Conservation (phyloP, 2,329 filamentous ascomycete species). For the Calonectria montana region DNA sequence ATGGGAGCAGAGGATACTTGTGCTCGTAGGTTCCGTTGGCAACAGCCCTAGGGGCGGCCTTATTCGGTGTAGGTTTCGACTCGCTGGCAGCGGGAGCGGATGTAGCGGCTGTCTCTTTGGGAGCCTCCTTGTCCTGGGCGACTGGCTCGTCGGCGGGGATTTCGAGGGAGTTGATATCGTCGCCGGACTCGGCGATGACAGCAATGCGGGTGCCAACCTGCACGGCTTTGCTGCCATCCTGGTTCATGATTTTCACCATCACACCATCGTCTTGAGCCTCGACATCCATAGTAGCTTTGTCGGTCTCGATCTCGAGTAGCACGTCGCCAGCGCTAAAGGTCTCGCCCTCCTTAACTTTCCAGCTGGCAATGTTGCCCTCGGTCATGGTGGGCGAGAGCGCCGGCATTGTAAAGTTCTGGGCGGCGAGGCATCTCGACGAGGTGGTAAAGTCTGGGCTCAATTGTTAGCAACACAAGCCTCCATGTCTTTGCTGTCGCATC, state of each 20-base stretch:
- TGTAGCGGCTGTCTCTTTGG: constrained; percentile 51
- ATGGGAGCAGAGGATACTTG: constrained; percentile 81
- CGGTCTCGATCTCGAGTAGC: constrained; percentile 91
- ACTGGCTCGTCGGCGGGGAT: constrained; percentile 77
- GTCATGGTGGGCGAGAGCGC: constrained; percentile 94
- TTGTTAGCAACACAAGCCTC: constrained; percentile 25
- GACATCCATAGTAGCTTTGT: constrained; percentile 95
- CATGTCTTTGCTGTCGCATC: not conserved
- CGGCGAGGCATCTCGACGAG: constrained; percentile 72
- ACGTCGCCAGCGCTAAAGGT: constrained; percentile 86
- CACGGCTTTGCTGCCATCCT: constrained; percentile 79
- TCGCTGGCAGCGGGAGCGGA: constrained; percentile 42
- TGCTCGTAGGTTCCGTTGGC: constrained; percentile 69
- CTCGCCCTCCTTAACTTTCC: constrained; percentile 90
- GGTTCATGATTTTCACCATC: constrained; percentile 82
- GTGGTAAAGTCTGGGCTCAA: constrained; percentile 69
- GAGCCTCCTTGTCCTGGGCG: constrained; percentile 75
- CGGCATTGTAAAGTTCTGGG: constrained; percentile 91
- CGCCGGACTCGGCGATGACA: constrained; percentile 83
- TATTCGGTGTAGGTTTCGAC: constrained; percentile 50
- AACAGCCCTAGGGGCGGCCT: constrained; percentile 49
- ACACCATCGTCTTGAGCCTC: constrained; percentile 92
- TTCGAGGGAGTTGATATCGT: constrained; percentile 80
- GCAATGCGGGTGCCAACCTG: constrained; percentile 85
- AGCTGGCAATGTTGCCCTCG: constrained; percentile 86